These are phyloP conservation scores for Calonectria pteridis DNA, from an alignment of 2,329 filamentous ascomycete genomes.

Conservation along the genomic window DNA sequence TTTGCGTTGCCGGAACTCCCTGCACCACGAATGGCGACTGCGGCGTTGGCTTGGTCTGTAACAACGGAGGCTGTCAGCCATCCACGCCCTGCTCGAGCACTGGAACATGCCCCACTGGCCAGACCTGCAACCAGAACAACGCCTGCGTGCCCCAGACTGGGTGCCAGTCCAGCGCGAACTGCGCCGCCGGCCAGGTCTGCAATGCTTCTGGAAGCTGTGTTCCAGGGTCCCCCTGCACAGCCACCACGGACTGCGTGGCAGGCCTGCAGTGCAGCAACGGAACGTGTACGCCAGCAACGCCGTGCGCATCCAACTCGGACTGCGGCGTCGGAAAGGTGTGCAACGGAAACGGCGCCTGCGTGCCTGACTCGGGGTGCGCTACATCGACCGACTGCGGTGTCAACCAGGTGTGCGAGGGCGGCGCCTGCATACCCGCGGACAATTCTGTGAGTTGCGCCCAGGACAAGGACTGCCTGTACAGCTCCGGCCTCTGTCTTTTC, in stretches of 20 bases:
- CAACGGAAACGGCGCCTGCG: not conserved
- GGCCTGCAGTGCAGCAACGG: not conserved
- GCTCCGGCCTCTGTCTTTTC: not conserved
- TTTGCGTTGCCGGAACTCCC: not conserved
- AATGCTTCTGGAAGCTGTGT: constrained; percentile 5
- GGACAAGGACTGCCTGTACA: constrained; percentile 9
- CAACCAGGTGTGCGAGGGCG: constrained; percentile 9
- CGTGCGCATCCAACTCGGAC: not conserved
- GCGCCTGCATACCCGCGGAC: not conserved
- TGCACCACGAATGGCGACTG: not conserved
- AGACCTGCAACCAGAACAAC: not conserved
- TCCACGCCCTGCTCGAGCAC: not conserved
- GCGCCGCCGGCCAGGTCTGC: not conserved
- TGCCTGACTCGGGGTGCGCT: not conserved
- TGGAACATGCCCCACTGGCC: not conserved
- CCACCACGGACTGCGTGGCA: not conserved
- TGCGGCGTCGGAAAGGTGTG: not conserved
- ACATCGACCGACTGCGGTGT: not conserved
- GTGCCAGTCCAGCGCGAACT: not conserved
- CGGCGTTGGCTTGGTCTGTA: not conserved
- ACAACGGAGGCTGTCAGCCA: not conserved
- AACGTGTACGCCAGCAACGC: not conserved
- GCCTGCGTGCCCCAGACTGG: not conserved
- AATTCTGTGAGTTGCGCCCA: not conserved
- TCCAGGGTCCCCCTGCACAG: not conserved